phyloP scores from a whole-genome alignment of 345 rosid species.

The Angophora floribunda region DNA sequence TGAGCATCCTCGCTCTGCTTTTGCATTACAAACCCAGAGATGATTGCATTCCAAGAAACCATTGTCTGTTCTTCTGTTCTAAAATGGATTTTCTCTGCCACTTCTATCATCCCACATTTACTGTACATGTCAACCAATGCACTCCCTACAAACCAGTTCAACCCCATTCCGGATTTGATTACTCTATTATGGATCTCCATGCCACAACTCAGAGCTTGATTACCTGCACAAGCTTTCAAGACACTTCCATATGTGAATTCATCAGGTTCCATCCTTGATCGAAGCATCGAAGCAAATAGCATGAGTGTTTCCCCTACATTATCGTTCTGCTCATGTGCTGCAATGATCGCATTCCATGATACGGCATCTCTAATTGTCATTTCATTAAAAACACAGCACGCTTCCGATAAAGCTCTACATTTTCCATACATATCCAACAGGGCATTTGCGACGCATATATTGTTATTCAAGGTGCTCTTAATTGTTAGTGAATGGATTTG shows the following conservation, averaged over 20 bases:
- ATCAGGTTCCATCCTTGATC: constrained; percentile 61
- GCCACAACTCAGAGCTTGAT: constrained; percentile 44
- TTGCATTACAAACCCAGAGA: constrained; percentile 64
- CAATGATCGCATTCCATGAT: constrained; percentile 89
- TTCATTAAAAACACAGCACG: constrained; percentile 45
- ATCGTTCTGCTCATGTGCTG: constrained; percentile 80
- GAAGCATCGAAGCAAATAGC: constrained; percentile 60
- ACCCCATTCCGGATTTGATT: constrained; percentile 66
- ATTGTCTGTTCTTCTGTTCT: constrained; percentile 37
- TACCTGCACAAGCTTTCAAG: constrained; percentile 70
- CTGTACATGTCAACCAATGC: constrained; percentile 88
- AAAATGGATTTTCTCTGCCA: constrained; percentile 58
- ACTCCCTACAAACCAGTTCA: constrained; percentile 57
- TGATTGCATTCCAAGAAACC: constrained; percentile 76
- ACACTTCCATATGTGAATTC: constrained; percentile 92
- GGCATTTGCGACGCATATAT: constrained; percentile 72
- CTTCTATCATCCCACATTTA: constrained; percentile 67
- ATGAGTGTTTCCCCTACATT: constrained; percentile 41
- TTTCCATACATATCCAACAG: constrained; percentile 90
- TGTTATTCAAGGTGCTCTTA: constrained; percentile 35
- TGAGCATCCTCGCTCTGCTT: constrained; percentile 83
- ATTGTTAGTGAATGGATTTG: constrained; percentile 61
- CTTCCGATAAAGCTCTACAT: constrained; percentile 68
- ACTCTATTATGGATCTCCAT: constrained; percentile 63
- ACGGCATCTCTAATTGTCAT: constrained; percentile 75